Evolutionary conservation across 148 eudicot species (phyloP).

Genomic region (Chenopodium quinoa): DNA sequence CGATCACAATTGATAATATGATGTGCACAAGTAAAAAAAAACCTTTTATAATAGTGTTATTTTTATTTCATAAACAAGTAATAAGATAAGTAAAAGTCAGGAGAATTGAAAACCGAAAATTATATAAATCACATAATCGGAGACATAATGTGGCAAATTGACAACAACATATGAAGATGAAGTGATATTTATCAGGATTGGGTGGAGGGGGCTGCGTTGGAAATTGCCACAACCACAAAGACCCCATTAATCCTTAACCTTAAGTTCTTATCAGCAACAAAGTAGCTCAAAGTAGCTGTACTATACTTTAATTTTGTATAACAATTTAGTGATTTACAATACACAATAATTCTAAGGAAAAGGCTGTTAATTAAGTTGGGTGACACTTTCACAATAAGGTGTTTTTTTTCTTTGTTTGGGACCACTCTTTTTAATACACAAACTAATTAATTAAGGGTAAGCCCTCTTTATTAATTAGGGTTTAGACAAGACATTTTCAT

Average conservation of each 20-base stretch:
- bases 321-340: too few relatives aligned
- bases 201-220: neutral
- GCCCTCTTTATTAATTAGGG: neutral
- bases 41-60: too few relatives aligned
- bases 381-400: neutral
- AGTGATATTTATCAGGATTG: neutral
- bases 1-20: too few relatives aligned
- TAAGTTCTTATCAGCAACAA: slow-evolving; percentile 5
- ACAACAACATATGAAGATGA: too few relatives aligned
- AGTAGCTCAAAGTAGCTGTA: slow-evolving; percentile 18
- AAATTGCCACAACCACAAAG: neutral
- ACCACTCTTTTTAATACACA: slow-evolving; percentile 19
- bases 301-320: slow-evolving; percentile 9
- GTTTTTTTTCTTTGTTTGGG: slow-evolving; percentile 16
- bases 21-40: too few relatives aligned
- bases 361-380: neutral
- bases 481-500: neutral
- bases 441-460: neutral
- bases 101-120: too few relatives aligned
- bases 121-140: too few relatives aligned
- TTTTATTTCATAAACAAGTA: too few relatives aligned
- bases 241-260: neutral
- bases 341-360: slow-evolving; percentile 16
- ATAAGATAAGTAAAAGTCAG: too few relatives aligned
- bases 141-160: too few relatives aligned